Conservation (phyloP, 108 stramenopile species). For the Conticribra guillardii region DNA sequence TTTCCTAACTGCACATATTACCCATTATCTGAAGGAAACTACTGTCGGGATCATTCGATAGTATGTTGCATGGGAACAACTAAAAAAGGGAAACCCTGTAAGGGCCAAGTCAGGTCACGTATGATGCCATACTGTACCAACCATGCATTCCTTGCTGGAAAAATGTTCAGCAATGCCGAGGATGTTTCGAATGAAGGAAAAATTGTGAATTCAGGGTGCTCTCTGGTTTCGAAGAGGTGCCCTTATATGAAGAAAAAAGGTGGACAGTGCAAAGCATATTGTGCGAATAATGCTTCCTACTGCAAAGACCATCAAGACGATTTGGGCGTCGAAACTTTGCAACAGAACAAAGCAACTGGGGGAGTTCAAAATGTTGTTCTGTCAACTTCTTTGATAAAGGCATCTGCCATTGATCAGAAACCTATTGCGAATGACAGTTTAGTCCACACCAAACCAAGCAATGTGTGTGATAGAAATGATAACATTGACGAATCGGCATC, state of each 20-base stretch:
- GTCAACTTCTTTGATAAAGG: too few species aligned
- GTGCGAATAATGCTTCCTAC: background rate
- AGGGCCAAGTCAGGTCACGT: background rate
- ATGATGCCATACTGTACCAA: background rate
- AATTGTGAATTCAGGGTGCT: too few species aligned
- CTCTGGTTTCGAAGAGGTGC: background rate
- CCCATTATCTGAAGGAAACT: constrained; percentile 10
- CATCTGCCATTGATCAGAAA: too few species aligned
- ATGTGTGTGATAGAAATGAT: constrained; percentile 8
- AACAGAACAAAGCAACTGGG: background rate
- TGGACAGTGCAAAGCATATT: constrained; percentile 1
- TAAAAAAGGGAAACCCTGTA: constrained; percentile 29
- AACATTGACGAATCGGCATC: constrained; percentile 36
- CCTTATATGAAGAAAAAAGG: constrained; percentile 4
- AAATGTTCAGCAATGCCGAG: background rate
- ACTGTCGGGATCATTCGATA: constrained; percentile 22
- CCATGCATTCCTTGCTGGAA: background rate
- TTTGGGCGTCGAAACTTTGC: background rate
- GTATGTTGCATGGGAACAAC: constrained; percentile 21
- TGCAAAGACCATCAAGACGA: constrained; percentile 3
- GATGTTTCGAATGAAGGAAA: too few species aligned
- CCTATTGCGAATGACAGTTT: too few species aligned
- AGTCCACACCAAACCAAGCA: too few species aligned
- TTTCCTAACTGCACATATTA: constrained; percentile 22
- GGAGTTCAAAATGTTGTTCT: too few species aligned